Conservation (phyloP, 1,139 yeast genomes). For the Candida labiduridarum region DNA sequence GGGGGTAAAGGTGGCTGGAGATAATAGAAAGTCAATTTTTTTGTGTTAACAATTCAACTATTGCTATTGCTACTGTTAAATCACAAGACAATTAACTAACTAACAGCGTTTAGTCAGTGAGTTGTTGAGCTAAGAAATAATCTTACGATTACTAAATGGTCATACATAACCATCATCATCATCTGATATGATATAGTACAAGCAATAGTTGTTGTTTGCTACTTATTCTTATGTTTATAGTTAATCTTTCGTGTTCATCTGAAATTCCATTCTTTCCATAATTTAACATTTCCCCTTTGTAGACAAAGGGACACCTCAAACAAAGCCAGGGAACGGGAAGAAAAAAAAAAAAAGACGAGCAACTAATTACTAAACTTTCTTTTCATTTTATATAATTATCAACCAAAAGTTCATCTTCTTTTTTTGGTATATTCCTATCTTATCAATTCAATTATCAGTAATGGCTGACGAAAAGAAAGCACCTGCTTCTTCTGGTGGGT, state of each 20-base stretch:
- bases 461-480: slow-evolving; percentile 5
- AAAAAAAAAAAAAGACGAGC: neutral
- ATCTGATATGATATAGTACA: too few species aligned
- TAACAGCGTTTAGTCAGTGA: too few species aligned
- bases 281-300: too few species aligned
- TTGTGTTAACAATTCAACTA: too few species aligned
- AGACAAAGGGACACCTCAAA: too few species aligned
- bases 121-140: too few species aligned
- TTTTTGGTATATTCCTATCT: neutral
- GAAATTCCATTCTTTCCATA: too few species aligned
- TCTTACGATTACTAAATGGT: neutral
- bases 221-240: too few species aligned
- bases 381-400: neutral
- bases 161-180: too few species aligned
- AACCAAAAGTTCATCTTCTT: neutral
- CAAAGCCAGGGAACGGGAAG: neutral
- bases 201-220: neutral
- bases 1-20: neutral
- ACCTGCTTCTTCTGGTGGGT: slow-evolving; percentile 9
- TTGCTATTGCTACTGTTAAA: too few species aligned
- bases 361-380: neutral
- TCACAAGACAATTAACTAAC: neutral
- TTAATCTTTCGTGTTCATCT: too few species aligned
- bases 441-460: neutral
- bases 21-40: neutral